Evolutionary conservation across 495 filamentous ascomycete genomes (phyloP).

Genomic region (Hamigera avellanea): DNA sequence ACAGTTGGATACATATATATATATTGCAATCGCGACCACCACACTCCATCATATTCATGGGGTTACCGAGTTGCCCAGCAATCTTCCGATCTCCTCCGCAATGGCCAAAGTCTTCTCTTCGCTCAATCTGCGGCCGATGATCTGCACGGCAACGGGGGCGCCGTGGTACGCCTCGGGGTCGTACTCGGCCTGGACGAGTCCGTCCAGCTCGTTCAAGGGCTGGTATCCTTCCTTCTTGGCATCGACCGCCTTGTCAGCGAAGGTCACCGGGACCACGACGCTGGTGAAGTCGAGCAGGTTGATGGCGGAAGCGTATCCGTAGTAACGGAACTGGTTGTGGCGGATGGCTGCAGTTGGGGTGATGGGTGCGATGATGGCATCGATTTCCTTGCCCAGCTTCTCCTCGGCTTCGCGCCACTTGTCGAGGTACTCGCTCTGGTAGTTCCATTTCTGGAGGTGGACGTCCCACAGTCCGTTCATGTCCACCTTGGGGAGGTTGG

Average conservation of each 20-base stretch:
- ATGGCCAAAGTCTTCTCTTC: conserved; percentile 38
- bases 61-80: conserved; percentile 4
- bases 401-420: conserved; percentile 19
- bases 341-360: conserved; percentile 27
- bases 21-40: too few species aligned
- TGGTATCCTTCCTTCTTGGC: conserved; percentile 10
- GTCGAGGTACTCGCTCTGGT: conserved; percentile 24
- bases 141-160: conserved; percentile 35
- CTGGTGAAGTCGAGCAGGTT: conserved; percentile 34
- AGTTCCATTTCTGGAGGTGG: conserved; percentile 26
- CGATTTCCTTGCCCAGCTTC: conserved; percentile 14
- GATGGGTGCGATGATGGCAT: conserved; percentile 42
- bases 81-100: conserved; percentile 6
- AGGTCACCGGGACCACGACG: conserved; percentile 35
- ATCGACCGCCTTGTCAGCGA: conserved; percentile 26
- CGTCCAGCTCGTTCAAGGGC: conserved; percentile 24
- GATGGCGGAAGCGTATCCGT: conserved; percentile 25
- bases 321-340: conserved; percentile 22
- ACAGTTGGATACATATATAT: too few species aligned
- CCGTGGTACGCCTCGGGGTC: conserved; percentile 37
- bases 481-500: conserved; percentile 13
- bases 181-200: conserved; percentile 13
- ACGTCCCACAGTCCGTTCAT: conserved; percentile 22
- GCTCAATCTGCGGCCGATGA: conserved; percentile 33
- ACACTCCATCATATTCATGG: neutral